Percentiles rank a stretch among this genome's conserved stretches.
phyloP scores from a whole-genome alignment of 1,139 yeast genomes.

The Saccharomycopsis crataegensis region DNA sequence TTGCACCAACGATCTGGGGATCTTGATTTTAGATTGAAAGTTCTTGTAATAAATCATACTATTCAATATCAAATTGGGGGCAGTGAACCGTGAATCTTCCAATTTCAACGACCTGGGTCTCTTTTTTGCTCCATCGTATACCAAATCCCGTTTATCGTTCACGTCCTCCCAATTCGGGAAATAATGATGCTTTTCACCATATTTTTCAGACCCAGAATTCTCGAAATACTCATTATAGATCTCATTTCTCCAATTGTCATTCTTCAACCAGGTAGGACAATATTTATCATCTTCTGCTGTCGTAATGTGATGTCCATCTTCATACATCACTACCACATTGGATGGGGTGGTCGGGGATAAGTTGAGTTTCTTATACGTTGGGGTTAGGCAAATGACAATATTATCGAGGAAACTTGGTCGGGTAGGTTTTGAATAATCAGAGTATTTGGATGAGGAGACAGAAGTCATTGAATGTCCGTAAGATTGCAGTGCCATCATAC shows the following conservation, averaged over 20 bases:
- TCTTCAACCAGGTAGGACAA: constrained; percentile 1
- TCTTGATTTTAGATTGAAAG: too few relatives aligned
- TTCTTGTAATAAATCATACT: too few relatives aligned
- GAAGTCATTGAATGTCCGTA: too few relatives aligned
- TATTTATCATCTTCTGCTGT: neutral
- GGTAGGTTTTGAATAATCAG: too few relatives aligned
- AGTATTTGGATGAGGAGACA: too few relatives aligned
- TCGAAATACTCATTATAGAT: neutral
- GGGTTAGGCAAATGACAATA: too few relatives aligned
- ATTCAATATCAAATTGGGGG: neutral
- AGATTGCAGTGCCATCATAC: too few relatives aligned
- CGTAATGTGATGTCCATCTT: neutral
- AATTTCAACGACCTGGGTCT: constrained; percentile 4
- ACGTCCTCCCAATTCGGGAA: constrained; percentile 2
- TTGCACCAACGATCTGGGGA: too few relatives aligned
- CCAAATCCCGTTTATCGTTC: neutral
- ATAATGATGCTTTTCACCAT: neutral
- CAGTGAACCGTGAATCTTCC: neutral
- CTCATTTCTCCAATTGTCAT: neutral
- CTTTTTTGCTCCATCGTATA: neutral
- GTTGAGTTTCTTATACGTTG: too few relatives aligned
- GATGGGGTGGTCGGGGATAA: too few relatives aligned
- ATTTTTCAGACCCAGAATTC: neutral
- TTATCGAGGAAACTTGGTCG: too few relatives aligned
- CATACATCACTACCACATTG: neutral